These are phyloP conservation scores for Simplicillium aogashimaense DNA, from an alignment of 2,329 filamentous ascomycete genomes.

Conservation along the genomic window DNA sequence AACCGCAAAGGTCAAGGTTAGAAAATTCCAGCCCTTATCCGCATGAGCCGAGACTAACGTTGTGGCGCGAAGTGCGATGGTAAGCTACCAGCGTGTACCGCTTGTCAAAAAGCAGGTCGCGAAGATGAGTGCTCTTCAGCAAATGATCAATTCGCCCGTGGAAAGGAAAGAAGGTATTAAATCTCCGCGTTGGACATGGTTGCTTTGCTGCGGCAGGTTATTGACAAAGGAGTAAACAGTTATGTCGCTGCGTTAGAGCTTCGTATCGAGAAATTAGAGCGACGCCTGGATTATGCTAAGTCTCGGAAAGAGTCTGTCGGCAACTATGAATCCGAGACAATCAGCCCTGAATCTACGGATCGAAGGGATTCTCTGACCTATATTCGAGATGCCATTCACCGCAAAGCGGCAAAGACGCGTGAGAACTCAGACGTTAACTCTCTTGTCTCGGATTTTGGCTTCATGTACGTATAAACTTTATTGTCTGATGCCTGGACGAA, in stretches of 20 bases:
- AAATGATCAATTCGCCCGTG: conserved; percentile 90
- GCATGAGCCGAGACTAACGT: not conserved
- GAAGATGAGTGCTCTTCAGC: conserved; percentile 83
- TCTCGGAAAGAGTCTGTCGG: conserved; percentile 62
- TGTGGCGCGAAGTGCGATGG: conserved; percentile 63
- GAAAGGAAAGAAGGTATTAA: conserved; percentile 75
- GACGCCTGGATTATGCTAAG: conserved; percentile 59
- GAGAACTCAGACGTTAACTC: conserved; percentile 87
- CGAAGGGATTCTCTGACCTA: conserved; percentile 54
- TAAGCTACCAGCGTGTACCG: conserved; percentile 88
- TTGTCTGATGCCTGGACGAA: not conserved
- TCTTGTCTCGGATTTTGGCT: conserved; percentile 87
- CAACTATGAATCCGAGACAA: conserved; percentile 49
- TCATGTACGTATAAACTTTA: conserved; percentile 49
- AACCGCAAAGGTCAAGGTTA: conserved; percentile 81
- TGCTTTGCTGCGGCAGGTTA: no score
- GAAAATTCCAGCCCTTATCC: not conserved
- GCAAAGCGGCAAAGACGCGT: conserved; percentile 51
- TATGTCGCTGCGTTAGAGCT: conserved; percentile 95
- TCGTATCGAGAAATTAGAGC: conserved; percentile 79
- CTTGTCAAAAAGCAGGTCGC: conserved; percentile 85
- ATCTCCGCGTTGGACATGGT: not conserved
- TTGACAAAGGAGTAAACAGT: conserved; percentile 23
- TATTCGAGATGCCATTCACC: conserved; percentile 53
- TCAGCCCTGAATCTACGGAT: conserved; percentile 31